Evolutionary conservation across 345 rosid genomes (phyloP).

Genomic region (Erysimum cheiranthoides): DNA sequence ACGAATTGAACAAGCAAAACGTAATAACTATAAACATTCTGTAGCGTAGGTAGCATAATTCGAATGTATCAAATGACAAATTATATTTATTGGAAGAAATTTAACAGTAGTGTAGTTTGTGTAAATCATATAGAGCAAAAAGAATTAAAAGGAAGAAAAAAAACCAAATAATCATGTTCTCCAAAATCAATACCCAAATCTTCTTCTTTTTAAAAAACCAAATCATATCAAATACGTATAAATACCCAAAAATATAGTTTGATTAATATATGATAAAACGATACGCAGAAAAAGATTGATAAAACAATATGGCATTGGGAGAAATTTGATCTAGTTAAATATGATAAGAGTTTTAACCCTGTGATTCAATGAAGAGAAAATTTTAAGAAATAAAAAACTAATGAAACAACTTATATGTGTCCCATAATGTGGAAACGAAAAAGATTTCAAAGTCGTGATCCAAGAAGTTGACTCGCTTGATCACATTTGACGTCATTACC

Average conservation of each 20-base stretch:
- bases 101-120: neutral
- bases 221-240: too few relatives aligned
- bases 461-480: constrained; percentile 54
- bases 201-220: too few relatives aligned
- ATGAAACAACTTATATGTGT: neutral
- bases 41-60: too few relatives aligned
- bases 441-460: constrained; percentile 30
- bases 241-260: neutral
- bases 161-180: neutral
- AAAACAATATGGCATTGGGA: neutral
- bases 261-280: neutral
- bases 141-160: neutral
- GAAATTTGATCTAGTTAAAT: neutral
- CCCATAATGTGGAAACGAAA: neutral
- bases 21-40: too few relatives aligned
- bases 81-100: too few relatives aligned
- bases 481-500: constrained; percentile 64
- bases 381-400: too few relatives aligned
- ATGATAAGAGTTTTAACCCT: too few relatives aligned
- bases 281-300: neutral
- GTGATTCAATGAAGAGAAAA: too few relatives aligned
- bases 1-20: too few relatives aligned
- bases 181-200: too few relatives aligned
- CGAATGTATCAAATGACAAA: too few relatives aligned
- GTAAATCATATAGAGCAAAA: neutral